Evolutionary conservation across 768 basidiomycete genomes (phyloP).

Genomic region (Russula sp.): DNA sequence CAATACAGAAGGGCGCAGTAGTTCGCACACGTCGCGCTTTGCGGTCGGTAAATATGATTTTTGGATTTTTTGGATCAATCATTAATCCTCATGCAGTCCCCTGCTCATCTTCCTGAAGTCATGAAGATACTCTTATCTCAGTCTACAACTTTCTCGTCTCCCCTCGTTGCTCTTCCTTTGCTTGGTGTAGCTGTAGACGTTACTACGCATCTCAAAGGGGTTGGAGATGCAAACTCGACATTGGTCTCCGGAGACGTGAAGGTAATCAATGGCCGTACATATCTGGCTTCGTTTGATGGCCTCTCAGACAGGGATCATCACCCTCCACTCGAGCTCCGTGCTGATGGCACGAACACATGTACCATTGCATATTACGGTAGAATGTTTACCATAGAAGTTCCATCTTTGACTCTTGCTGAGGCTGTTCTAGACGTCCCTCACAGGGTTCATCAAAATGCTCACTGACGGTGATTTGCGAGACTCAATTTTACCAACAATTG

Average conservation of each 20-base stretch:
- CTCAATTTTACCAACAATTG: constrained; percentile 60
- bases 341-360: constrained; percentile 62
- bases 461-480: constrained; percentile 43
- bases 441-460: constrained; percentile 56
- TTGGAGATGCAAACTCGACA: constrained; percentile 37
- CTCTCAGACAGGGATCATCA: constrained; percentile 47
- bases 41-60: constrained; percentile 43
- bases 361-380: constrained; percentile 51
- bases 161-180: constrained; percentile 40
- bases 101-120: constrained; percentile 40
- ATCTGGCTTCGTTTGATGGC: not conserved
- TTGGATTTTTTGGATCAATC: not conserved
- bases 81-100: constrained; percentile 24
- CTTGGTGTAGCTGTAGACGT: constrained; percentile 69
- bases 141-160: constrained; percentile 42
- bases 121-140: constrained; percentile 47
- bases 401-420: constrained; percentile 8
- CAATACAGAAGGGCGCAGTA: constrained; percentile 54
- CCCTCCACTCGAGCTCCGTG: constrained; percentile 51
- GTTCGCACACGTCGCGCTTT: constrained; percentile 59
- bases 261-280: constrained; percentile 27
- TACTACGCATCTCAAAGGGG: constrained; percentile 53
- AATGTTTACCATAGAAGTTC: constrained; percentile 20
- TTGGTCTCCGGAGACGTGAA: constrained; percentile 42
- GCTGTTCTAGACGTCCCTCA: constrained; percentile 38